Evolutionary conservation across 1,284 basidiomycete species (phyloP).

Genomic region (Cystobasidium sp.): DNA sequence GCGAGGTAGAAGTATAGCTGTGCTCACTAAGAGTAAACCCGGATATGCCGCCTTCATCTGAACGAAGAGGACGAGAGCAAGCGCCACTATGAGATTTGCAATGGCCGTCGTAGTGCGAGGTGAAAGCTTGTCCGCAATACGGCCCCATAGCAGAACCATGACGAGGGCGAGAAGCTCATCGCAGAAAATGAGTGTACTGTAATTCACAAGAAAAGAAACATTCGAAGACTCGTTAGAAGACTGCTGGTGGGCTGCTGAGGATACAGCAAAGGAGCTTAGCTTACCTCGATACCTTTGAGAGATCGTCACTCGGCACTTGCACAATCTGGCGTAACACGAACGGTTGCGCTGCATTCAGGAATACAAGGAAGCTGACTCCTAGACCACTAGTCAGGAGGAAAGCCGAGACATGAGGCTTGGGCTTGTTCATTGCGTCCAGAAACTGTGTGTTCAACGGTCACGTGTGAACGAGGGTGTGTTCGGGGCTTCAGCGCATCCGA

Average conservation of each 20-base stretch:
- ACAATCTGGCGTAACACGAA: slow-evolving; percentile 43
- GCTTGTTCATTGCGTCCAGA: not conserved
- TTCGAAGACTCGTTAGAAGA: not conserved
- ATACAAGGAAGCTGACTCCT: slow-evolving; percentile 48
- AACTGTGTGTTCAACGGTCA: not conserved
- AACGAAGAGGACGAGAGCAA: slow-evolving; percentile 39
- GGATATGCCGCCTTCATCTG: slow-evolving; percentile 34
- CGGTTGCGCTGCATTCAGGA: slow-evolving; percentile 46
- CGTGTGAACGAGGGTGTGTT: not conserved
- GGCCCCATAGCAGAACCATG: slow-evolving; percentile 45
- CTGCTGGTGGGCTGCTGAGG: not conserved
- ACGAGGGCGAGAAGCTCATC: slow-evolving; percentile 48
- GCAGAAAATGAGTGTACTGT: slow-evolving; percentile 45
- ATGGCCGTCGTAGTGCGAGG: slow-evolving; percentile 21
- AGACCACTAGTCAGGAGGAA: slow-evolving; percentile 37
- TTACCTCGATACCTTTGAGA: slow-evolving; percentile 37
- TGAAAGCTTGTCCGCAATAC: slow-evolving; percentile 34
- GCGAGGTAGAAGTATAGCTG: slow-evolving; percentile 19
- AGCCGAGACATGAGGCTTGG: slow-evolving; percentile 12
- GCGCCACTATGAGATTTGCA: slow-evolving; percentile 41
- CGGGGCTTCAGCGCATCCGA: not conserved
- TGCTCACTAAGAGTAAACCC: slow-evolving; percentile 32
- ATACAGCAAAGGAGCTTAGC: not conserved
- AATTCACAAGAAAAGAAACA: not conserved
- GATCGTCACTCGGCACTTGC: not conserved